phyloP scores from a whole-genome alignment of 2,329 filamentous ascomycete genomes.

The Penicillium sclerotigenum region DNA sequence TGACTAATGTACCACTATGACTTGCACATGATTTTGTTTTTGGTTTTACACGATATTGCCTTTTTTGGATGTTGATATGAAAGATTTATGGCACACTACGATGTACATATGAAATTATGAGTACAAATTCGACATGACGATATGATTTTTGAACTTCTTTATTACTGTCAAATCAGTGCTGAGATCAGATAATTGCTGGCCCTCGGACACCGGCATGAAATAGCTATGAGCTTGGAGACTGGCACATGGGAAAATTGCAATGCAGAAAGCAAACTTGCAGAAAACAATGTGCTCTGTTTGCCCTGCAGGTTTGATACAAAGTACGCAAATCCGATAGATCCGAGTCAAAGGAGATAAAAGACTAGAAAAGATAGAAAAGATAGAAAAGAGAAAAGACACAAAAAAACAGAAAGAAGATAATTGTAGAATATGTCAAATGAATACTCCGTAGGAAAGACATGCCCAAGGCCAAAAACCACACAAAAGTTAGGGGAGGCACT shows the following conservation, averaged over 20 bases:
- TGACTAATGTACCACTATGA: slow-evolving; percentile 26
- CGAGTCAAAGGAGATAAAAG: background rate
- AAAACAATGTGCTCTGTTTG: slow-evolving; percentile 18
- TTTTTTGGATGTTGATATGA: slow-evolving; percentile 15
- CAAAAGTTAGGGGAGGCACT: slow-evolving; percentile 21
- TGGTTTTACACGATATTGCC: slow-evolving; percentile 12
- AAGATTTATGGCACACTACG: background rate
- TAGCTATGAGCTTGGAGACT: background rate
- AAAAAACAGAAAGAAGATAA: background rate
- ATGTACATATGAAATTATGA: slow-evolving; percentile 11
- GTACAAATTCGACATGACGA: slow-evolving; percentile 3
- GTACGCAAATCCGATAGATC: background rate
- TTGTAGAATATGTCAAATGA: background rate
- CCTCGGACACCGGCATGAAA: slow-evolving; percentile 10
- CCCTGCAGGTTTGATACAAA: background rate
- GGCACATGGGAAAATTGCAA: background rate
- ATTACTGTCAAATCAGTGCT: background rate
- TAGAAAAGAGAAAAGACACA: background rate
- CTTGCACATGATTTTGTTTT: slow-evolving; percentile 5
- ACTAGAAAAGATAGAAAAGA: background rate
- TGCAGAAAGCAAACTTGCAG: slow-evolving; percentile 18
- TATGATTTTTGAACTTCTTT: background rate
- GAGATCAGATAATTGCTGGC: slow-evolving; percentile 4
- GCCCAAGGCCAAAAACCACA: slow-evolving; percentile 11
- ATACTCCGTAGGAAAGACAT: background rate